Evolutionary conservation across 1,139 yeast species (phyloP).

Genomic region (Pichia sp.): DNA sequence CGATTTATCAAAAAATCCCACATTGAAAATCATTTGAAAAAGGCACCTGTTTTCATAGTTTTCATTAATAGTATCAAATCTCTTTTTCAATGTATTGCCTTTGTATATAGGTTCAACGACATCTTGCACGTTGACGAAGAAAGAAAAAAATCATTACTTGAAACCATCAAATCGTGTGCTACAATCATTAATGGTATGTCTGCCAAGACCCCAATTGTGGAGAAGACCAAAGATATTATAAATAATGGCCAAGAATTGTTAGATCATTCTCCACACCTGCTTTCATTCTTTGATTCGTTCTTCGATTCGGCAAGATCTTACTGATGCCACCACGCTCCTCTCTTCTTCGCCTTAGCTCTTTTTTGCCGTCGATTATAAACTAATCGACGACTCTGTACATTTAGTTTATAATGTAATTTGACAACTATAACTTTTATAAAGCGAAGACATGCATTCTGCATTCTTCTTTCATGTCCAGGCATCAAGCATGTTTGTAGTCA

Average conservation of each 20-base stretch:
- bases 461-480: conserved; percentile 11
- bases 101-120: conserved; percentile 19
- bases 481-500: conserved; percentile 12
- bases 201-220: conserved; percentile 14
- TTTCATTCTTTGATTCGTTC: conserved; percentile 24
- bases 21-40: conserved; percentile 18
- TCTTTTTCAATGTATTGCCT: conserved; percentile 26
- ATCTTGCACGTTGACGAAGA: conserved; percentile 13
- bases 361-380: too few species aligned
- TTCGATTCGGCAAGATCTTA: conserved; percentile 19
- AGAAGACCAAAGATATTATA: conserved; percentile 16
- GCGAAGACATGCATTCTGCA: neutral
- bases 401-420: neutral
- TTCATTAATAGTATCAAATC: conserved; percentile 28
- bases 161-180: conserved; percentile 11
- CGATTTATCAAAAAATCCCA: conserved; percentile 20
- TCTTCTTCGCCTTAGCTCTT: neutral
- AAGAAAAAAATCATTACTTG: conserved; percentile 10
- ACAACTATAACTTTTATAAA: neutral
- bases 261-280: conserved; percentile 17
- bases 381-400: neutral
- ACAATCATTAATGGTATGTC: conserved; percentile 8
- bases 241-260: conserved; percentile 20
- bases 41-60: conserved; percentile 24
- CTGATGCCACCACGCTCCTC: neutral